These are phyloP conservation scores for Vitis hybrid DNA, from an alignment of 177 flowering plant genomes.

Conservation along the genomic window DNA sequence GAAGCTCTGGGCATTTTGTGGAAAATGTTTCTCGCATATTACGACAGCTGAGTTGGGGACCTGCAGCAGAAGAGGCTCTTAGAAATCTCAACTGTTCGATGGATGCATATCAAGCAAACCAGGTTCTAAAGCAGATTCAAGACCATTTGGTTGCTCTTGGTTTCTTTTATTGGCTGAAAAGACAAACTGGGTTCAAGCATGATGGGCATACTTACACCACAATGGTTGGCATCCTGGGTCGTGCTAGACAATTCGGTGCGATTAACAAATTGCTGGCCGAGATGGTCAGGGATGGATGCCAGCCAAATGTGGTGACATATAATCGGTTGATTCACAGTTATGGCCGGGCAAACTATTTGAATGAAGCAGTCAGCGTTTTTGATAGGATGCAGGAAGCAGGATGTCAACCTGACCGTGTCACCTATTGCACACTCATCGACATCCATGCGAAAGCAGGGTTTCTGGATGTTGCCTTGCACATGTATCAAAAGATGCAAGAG, in stretches of 20 bases:
- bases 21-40: conserved; percentile 54
- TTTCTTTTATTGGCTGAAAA: conserved; percentile 89
- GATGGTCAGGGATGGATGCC: conserved; percentile 85
- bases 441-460: conserved; percentile 98
- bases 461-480: conserved; percentile 85
- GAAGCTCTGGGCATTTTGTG: conserved; percentile 37
- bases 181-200: conserved; percentile 78
- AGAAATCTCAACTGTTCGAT: conserved; percentile 48
- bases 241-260: conserved; percentile 69
- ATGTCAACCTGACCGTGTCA: conserved; percentile 87
- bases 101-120: conserved; percentile 93
- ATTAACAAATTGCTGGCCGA: conserved; percentile 74
- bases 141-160: conserved; percentile 79
- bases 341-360: conserved; percentile 91
- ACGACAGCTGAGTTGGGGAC: conserved; percentile 69
- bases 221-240: conserved; percentile 96
- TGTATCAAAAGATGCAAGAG: conserved; percentile 81
- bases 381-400: conserved; percentile 72
- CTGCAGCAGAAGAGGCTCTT: conserved; percentile 76
- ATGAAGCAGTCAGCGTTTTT: conserved; percentile 72
- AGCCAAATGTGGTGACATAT: conserved; percentile 90
- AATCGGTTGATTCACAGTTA: conserved; percentile 95
- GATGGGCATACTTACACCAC: conserved; percentile 97
- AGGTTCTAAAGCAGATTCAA: conserved; percentile 77
- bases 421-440: conserved; percentile 95